Percentiles rank a stretch among this genome's conserved stretches.
Conservation (phyloP, 371 early-diverging fungal genomes). For the Aphelidium insulamus region DNA sequence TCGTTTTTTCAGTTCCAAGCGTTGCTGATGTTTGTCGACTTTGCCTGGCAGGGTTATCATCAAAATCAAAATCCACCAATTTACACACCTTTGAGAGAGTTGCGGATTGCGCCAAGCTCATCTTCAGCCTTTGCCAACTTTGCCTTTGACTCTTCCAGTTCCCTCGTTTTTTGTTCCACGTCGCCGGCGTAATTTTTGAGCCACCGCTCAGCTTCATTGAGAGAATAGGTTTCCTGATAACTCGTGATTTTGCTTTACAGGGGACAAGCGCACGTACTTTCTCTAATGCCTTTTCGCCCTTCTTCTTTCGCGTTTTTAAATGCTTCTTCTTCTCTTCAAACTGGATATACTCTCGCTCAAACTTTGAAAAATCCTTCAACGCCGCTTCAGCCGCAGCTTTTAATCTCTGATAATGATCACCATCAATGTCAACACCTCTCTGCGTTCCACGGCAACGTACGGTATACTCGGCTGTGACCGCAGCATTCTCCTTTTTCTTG, state of each 20-base stretch:
- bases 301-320: constrained; percentile 44
- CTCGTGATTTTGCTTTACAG: too few relatives aligned
- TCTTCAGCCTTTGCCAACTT: constrained; percentile 36
- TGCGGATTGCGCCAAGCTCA: constrained; percentile 47
- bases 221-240: constrained; percentile 23
- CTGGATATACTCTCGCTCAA: constrained; percentile 57
- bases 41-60: too few relatives aligned
- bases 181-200: constrained; percentile 29
- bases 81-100: constrained; percentile 52
- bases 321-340: constrained; percentile 55
- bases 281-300: constrained; percentile 29
- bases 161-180: constrained; percentile 18
- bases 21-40: too few relatives aligned
- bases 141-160: constrained; percentile 33
- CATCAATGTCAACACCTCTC: background rate
- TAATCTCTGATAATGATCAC: constrained; percentile 13
- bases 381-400: constrained; percentile 28
- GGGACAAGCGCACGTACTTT: constrained; percentile 23
- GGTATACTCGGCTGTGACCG: constrained; percentile 26
- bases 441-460: background rate
- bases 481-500: constrained; percentile 27
- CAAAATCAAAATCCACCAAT: background rate
- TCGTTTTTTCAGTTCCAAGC: too few relatives aligned
- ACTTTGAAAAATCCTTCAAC: constrained; percentile 30
- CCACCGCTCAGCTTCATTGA: constrained; percentile 19